These are phyloP conservation scores for Thuidium tamariscinum DNA, from an alignment of 225 moss, liverwort and hornwort genomes.

Conservation along the genomic window DNA sequence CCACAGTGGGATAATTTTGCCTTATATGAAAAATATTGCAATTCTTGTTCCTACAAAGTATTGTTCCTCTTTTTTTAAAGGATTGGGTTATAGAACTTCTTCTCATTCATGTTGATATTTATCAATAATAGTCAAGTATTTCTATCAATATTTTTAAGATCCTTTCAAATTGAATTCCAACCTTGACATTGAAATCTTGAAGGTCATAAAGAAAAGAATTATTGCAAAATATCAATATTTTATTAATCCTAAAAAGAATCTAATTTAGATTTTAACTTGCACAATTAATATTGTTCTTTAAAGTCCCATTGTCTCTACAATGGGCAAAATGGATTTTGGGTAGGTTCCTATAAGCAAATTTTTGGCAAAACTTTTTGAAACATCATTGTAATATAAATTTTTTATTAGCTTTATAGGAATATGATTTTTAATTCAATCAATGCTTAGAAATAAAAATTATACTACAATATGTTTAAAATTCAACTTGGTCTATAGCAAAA, in stretches of 20 bases:
- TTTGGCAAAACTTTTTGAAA: fast-evolving
- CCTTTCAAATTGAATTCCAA: background rate
- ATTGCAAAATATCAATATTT: background rate
- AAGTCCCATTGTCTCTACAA: fast-evolving
- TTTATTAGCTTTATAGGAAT: background rate
- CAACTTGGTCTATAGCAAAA: fast-evolving
- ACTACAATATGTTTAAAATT: background rate
- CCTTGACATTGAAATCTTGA: background rate
- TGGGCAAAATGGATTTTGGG: fast-evolving
- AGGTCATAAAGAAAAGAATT: background rate
- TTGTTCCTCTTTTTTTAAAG: fast-evolving
- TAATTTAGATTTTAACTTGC: fast-evolving
- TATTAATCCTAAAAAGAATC: background rate
- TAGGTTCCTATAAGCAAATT: fast-evolving
- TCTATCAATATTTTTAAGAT: background rate
- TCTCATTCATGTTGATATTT: background rate
- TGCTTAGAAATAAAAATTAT: fast-evolving
- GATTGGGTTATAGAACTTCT: fast-evolving
- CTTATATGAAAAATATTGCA: too few species aligned
- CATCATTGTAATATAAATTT: fast-evolving
- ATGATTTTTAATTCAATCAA: background rate
- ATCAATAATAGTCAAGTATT: too few species aligned
- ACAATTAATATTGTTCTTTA: background rate
- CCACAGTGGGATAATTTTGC: too few species aligned
- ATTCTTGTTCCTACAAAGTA: background rate